Conservation (phyloP, 2,329 filamentous ascomycete species). For the Anthostomella pinea region DNA sequence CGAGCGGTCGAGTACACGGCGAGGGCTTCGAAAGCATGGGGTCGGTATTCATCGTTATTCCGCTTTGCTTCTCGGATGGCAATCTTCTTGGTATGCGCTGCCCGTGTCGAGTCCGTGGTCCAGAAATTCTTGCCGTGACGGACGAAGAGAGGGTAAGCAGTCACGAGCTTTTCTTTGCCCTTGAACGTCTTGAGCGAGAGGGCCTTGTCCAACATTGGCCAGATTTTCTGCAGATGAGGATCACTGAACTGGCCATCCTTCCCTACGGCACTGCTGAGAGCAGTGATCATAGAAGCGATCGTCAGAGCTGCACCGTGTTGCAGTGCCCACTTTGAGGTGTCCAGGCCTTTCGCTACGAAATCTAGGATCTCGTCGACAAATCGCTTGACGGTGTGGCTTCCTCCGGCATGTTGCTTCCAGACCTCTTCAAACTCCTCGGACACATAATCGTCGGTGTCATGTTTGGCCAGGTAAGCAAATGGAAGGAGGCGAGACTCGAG, state of each 20-base stretch:
- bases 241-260: slow-evolving; percentile 58
- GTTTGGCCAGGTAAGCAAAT: slow-evolving; percentile 82
- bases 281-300: slow-evolving; percentile 68
- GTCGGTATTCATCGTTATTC: slow-evolving; percentile 81
- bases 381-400: slow-evolving; percentile 73
- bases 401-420: slow-evolving; percentile 89
- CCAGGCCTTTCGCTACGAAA: slow-evolving; percentile 65
- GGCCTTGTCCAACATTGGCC: slow-evolving; percentile 80
- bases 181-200: slow-evolving; percentile 87
- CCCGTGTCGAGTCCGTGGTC: slow-evolving; percentile 49
- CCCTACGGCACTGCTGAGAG: slow-evolving; percentile 59
- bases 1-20: slow-evolving; percentile 69
- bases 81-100: slow-evolving; percentile 74
- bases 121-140: slow-evolving; percentile 60
- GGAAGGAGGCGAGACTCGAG: slow-evolving; percentile 75
- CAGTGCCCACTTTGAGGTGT: slow-evolving; percentile 82
- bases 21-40: slow-evolving; percentile 68
- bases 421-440: slow-evolving; percentile 77
- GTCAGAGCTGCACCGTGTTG: slow-evolving; percentile 85
- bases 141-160: slow-evolving; percentile 76
- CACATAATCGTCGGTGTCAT: slow-evolving; percentile 80
- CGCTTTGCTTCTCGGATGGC: slow-evolving; percentile 83
- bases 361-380: slow-evolving; percentile 80
- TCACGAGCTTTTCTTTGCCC: slow-evolving; percentile 82
- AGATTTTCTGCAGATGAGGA: slow-evolving; percentile 62